A percentile compares a stretch with the other conserved stretches of the same genome.
Evolutionary conservation across 2,329 filamentous ascomycete species (phyloP).

Genomic region (Alternaria conjuncta): DNA sequence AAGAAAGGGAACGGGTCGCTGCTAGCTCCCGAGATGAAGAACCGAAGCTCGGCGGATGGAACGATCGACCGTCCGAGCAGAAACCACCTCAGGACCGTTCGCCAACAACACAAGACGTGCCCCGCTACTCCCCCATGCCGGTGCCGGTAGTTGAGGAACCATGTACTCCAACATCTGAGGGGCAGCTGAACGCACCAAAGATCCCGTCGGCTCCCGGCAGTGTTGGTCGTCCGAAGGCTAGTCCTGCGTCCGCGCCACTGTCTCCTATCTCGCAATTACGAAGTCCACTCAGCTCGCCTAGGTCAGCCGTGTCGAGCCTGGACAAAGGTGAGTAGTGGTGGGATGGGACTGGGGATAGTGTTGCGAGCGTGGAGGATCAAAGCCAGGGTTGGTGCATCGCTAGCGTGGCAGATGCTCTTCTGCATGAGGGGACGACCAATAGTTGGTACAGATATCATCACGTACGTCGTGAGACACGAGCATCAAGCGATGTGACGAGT

Average conservation of each 20-base stretch:
- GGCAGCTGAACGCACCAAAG: background rate
- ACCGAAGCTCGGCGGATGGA: background rate
- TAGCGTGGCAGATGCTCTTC: background rate
- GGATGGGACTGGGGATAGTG: background rate
- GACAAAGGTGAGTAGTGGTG: slow-evolving; percentile 7
- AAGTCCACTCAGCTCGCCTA: slow-evolving; percentile 1
- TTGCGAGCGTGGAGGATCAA: slow-evolving; percentile 7
- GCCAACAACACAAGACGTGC: background rate
- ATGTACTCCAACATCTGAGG: background rate
- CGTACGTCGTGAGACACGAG: background rate
- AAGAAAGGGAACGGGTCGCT: background rate
- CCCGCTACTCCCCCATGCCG: slow-evolving; percentile 4
- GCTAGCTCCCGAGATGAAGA: background rate
- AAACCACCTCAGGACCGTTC: background rate
- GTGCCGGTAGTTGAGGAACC: slow-evolving; percentile 3
- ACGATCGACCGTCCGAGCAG: background rate
- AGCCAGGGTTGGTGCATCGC: background rate
- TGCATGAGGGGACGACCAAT: background rate
- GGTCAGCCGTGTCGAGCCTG: slow-evolving; percentile 15
- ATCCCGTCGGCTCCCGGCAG: background rate
- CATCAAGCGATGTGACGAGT: background rate
- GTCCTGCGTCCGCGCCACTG: background rate
- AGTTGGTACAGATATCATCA: background rate
- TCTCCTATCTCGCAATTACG: background rate
- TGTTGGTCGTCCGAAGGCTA: background rate